Evolutionary conservation across 225 moss, liverwort and hornwort genomes (phyloP).

Genomic region (Polytrichum formosum): DNA sequence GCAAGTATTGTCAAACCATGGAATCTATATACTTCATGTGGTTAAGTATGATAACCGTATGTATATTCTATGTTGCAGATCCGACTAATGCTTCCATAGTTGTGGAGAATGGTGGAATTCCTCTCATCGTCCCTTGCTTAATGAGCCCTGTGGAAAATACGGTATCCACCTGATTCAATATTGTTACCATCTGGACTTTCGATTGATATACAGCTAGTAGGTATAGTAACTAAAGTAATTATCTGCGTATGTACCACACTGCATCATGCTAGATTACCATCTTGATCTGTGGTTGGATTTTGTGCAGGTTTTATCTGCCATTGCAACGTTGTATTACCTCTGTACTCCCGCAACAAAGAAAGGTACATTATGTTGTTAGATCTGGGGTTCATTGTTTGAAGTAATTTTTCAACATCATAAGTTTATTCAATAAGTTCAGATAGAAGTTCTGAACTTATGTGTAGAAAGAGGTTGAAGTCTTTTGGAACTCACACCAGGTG

Average conservation of each 20-base stretch:
- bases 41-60: no score
- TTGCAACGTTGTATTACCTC: slow-evolving; percentile 59
- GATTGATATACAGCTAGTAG: no score
- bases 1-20: no score
- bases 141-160: slow-evolving; percentile 84
- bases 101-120: slow-evolving; percentile 77
- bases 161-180: slow-evolving; percentile 24
- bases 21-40: no score
- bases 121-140: slow-evolving; percentile 66
- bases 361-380: slow-evolving; percentile 20
- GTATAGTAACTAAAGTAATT: no score
- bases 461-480: no score
- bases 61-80: slow-evolving; percentile 35
- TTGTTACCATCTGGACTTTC: not conserved
- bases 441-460: no score
- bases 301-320: slow-evolving; percentile 53
- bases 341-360: slow-evolving; percentile 49
- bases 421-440: no score
- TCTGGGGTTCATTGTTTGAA: no score
- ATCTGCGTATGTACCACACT: not conserved
- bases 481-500: not conserved
- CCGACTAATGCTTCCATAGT: slow-evolving; percentile 60
- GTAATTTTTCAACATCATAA: no score
- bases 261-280: not conserved
- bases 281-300: slow-evolving; percentile 9